Evolutionary conservation across 306 rosid genomes (phyloP), one percentile per base, ranked within the genome.

Genomic region (Quillaja saponaria): DNA sequence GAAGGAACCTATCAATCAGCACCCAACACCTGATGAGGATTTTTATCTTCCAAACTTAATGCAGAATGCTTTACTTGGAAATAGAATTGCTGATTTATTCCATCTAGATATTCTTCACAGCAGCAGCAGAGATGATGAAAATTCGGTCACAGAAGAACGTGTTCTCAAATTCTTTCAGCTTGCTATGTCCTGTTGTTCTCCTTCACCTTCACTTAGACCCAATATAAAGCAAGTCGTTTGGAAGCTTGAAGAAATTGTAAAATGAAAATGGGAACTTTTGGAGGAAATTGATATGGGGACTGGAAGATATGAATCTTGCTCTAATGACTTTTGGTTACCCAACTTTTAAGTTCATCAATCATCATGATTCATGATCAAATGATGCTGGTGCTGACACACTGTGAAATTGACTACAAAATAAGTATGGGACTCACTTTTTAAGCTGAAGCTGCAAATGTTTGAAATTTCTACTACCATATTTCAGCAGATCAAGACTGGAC

Each of bases 111-210:
- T 94, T 73, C 91, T 94, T 48, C 64, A 76, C 20, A 74, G 83
- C 47, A 71, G 59, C 64, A 42, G 59, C 45, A 39, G 60, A 10
- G 69, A 74, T 19, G 79, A 69, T 11, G 73, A 67, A 46, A 40
- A 42, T 61, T 74, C 58, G 2, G 82, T 76, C 10, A 67, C 78
- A 0, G 85, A 85, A 78, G 95, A 87, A 69, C 52, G 57, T 49
- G 71, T 85, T 71, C 87, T 94, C 76, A 79, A 79, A 41, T 79
- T 81, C 61, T 80, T 87, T 62, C 91, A 85, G 78, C 94, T 94
- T 58, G 96, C 95, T 0, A 80, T 85, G 97, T 78, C 91, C 38
- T 94, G 96, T 62, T 94, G 97, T 62, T 83, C 88, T 31, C 90
- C 95, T 63, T 81, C 90, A 9, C 90, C 99, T 28, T 71, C 89